phyloP scores from a whole-genome alignment of 805 yeast genomes.

The Tetrapisispora taiwanensis region DNA sequence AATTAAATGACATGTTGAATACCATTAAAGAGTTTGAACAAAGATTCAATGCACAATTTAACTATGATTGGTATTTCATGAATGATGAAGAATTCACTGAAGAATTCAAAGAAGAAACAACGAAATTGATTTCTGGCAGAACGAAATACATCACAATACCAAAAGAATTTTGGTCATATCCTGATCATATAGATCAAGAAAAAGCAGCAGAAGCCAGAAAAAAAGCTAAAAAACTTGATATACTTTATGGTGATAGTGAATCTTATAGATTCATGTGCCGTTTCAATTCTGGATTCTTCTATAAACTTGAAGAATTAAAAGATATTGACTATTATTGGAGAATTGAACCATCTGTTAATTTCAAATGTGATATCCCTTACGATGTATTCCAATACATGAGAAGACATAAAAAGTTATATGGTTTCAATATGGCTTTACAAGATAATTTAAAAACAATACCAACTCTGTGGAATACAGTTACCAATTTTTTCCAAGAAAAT shows the following conservation, averaged over 20 bases:
- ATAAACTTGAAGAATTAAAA: constrained; percentile 44
- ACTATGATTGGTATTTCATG: constrained; percentile 73
- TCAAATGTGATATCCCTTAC: constrained; percentile 50
- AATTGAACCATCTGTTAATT: constrained; percentile 57
- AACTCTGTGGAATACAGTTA: constrained; percentile 52
- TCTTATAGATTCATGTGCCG: constrained; percentile 62
- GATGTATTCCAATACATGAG: constrained; percentile 57
- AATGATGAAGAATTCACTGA: constrained; percentile 57
- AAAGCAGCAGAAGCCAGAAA: constrained; percentile 29
- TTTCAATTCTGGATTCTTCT: constrained; percentile 45
- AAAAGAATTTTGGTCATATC: constrained; percentile 60
- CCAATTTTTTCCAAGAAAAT: constrained; percentile 43
- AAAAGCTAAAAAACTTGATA: constrained; percentile 36
- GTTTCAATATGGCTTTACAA: constrained; percentile 54
- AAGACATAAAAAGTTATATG: constrained; percentile 45
- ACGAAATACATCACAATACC: constrained; percentile 56
- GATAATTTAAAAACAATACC: constrained; percentile 56
- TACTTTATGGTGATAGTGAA: constrained; percentile 46
- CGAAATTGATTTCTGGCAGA: constrained; percentile 46
- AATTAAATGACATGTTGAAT: constrained; percentile 44
- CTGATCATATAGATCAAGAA: constrained; percentile 49
- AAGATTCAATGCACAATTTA: constrained; percentile 49
- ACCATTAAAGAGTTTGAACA: constrained; percentile 55
- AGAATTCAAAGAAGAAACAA: constrained; percentile 41
- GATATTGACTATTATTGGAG: constrained; percentile 66